Conservation (phyloP, 2,329 filamentous ascomycete genomes). For the Alternaria panax region DNA sequence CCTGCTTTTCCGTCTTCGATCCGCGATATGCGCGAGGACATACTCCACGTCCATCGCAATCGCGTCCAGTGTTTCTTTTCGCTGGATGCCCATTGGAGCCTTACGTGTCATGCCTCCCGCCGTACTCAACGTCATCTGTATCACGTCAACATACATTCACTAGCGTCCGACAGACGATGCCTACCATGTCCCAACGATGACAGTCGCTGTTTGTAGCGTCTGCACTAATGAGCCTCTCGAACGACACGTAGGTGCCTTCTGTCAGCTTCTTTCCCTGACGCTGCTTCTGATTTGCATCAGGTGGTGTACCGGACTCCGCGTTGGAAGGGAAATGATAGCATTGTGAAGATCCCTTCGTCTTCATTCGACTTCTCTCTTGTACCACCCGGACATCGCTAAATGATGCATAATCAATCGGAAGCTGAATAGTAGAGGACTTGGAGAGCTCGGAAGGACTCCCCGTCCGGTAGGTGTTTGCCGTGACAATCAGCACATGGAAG, state of each 20-base stretch:
- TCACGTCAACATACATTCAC: conserved; percentile 57
- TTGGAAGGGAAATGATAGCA: conserved; percentile 8
- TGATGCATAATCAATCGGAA: conserved; percentile 63
- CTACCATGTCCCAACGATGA: conserved; percentile 73
- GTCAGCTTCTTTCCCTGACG: conserved; percentile 59
- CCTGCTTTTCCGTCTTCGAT: conserved; percentile 12
- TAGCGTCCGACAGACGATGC: background rate
- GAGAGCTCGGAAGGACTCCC: conserved; percentile 58
- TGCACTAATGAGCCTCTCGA: conserved; percentile 57
- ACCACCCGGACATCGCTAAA: conserved; percentile 35
- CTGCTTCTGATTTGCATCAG: conserved; percentile 33
- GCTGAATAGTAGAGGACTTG: conserved; percentile 50
- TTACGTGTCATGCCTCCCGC: conserved; percentile 63
- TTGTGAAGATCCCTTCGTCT: conserved; percentile 13
- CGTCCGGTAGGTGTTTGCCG: conserved; percentile 36
- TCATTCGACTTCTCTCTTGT: conserved; percentile 24
- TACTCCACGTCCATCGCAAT: conserved; percentile 31
- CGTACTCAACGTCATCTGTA: conserved; percentile 73
- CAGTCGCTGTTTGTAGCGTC: background rate
- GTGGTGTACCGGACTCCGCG: conserved; percentile 6
- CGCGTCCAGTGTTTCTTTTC: conserved; percentile 20
- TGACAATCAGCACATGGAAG: conserved; percentile 72
- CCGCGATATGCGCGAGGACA: conserved; percentile 23
- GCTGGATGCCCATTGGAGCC: conserved; percentile 60
- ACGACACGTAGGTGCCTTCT: conserved; percentile 67